Evolutionary conservation across 495 filamentous ascomycete species (phyloP).

Genomic region (Elaphomyces granulatus): DNA sequence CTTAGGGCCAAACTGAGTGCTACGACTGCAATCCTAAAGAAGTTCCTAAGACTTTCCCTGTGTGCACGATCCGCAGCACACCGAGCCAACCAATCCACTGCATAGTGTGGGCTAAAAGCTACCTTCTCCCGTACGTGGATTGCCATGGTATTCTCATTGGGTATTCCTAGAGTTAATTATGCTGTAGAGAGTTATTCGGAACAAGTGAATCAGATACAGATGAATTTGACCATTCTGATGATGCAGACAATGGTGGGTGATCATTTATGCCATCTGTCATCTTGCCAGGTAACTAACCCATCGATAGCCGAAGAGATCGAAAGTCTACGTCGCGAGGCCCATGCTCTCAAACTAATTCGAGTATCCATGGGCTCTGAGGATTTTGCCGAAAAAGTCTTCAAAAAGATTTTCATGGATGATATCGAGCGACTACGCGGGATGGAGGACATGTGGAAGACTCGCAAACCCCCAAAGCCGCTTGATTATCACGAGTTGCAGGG

Average conservation of each 20-base stretch:
- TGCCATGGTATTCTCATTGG: not conserved
- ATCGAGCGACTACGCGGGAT: slow-evolving; percentile 71
- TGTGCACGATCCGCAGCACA: slow-evolving; percentile 93
- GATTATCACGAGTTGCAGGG: slow-evolving; percentile 42
- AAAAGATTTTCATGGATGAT: slow-evolving; percentile 84
- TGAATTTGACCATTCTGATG: slow-evolving; percentile 61
- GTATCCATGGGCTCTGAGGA: slow-evolving; percentile 66
- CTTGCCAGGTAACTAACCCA: too few relatives aligned
- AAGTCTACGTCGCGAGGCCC: slow-evolving; percentile 67
- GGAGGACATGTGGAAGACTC: slow-evolving; percentile 93
- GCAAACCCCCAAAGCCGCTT: slow-evolving; percentile 58
- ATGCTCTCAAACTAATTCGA: slow-evolving; percentile 68
- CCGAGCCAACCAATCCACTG: slow-evolving; percentile 94
- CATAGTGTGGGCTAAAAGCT: slow-evolving; percentile 99
- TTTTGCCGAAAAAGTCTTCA: slow-evolving; percentile 71
- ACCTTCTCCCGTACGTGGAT: slow-evolving; percentile 57
- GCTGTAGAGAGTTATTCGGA: slow-evolving; percentile 66
- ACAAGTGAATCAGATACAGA: slow-evolving; percentile 63
- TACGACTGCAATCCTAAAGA: slow-evolving; percentile 90
- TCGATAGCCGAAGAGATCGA: slow-evolving; percentile 62
- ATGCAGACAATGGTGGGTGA: slow-evolving; percentile 59
- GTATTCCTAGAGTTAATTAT: slow-evolving; percentile 7
- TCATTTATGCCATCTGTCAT: too few relatives aligned
- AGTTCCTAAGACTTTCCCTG: slow-evolving; percentile 77
- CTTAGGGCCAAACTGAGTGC: slow-evolving; percentile 74